Conservation (phyloP, 495 filamentous ascomycete species). For the Poronia punctata region DNA sequence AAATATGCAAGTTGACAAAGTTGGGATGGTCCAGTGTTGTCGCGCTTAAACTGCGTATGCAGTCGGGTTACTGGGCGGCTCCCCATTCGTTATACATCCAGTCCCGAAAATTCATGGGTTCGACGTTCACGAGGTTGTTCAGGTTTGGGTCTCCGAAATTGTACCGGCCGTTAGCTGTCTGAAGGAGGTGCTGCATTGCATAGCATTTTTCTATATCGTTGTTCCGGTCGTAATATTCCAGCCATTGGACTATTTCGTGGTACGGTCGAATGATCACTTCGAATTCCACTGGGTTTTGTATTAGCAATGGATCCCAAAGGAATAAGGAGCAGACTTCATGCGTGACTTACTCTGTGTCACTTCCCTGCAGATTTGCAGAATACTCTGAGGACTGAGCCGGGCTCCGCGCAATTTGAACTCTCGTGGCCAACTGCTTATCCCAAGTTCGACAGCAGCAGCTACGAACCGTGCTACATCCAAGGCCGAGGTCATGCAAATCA, state of each 20-base stretch:
- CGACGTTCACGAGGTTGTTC: conserved; percentile 32
- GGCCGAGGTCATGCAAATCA: conserved; percentile 59
- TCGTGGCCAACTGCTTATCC: conserved; percentile 54
- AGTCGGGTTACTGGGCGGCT: conserved; percentile 15
- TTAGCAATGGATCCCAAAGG: conserved; percentile 10
- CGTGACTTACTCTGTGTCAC: conserved; percentile 32
- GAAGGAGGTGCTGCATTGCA: conserved; percentile 40
- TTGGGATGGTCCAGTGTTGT: no score
- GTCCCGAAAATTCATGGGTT: conserved; percentile 36
- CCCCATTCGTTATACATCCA: conserved; percentile 46
- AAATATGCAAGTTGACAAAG: no score
- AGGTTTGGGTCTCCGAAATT: conserved; percentile 39
- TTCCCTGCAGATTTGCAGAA: conserved; percentile 38
- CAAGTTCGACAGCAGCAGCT: conserved; percentile 52
- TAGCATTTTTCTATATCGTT: conserved; percentile 30
- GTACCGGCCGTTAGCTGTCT: conserved; percentile 45
- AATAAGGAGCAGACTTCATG: neutral
- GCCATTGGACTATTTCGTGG: conserved; percentile 35
- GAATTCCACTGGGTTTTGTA: conserved; percentile 29
- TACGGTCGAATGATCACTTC: conserved; percentile 30
- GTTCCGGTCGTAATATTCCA: conserved; percentile 30
- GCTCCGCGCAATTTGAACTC: conserved; percentile 61
- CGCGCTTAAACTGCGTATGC: no score
- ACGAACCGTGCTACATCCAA: conserved; percentile 62
- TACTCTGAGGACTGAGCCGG: conserved; percentile 45